Percentiles rank a stretch among this genome's conserved stretches.
These are phyloP conservation scores for Microcos paniculata DNA, from an alignment of 345 rosid genomes.

Conservation along the genomic window DNA sequence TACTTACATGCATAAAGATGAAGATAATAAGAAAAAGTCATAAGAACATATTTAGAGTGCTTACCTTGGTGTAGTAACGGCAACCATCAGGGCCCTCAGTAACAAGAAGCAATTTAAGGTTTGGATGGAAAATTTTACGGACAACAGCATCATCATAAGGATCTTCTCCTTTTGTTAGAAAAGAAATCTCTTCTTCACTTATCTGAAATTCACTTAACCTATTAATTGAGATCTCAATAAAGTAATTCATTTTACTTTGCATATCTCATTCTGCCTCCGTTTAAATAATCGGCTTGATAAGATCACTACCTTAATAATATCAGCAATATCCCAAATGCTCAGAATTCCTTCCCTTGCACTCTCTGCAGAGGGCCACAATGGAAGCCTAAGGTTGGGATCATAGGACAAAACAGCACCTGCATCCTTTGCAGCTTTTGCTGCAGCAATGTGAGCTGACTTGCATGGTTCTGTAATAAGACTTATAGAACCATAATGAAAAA, in stretches of 20 bases:
- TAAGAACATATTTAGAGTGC: not conserved
- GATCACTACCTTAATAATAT: conserved; percentile 68
- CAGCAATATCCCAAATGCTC: conserved; percentile 87
- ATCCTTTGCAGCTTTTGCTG: conserved; percentile 87
- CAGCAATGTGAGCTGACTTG: conserved; percentile 92
- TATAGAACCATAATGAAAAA: conserved; percentile 92
- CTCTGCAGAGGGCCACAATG: conserved; percentile 86
- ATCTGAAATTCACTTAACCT: conserved; percentile 40
- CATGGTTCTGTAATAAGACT: conserved; percentile 98
- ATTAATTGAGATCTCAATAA: not conserved
- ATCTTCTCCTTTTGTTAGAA: conserved; percentile 88
- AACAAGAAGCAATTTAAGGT: conserved; percentile 83
- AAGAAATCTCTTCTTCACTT: conserved; percentile 88
- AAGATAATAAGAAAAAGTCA: not conserved
- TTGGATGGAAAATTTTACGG: conserved; percentile 67
- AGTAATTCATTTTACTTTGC: not conserved
- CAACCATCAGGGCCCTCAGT: conserved; percentile 88
- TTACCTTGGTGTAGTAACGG: conserved; percentile 91
- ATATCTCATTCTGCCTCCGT: not conserved
- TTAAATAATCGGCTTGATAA: conserved; percentile 1
- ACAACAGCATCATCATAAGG: conserved; percentile 85
- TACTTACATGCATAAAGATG: not conserved
- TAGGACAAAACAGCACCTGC: conserved; percentile 86
- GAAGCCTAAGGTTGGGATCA: conserved; percentile 95
- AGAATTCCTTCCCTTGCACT: conserved; percentile 83